phyloP scores from a whole-genome alignment of 768 basidiomycete species.

The Tricholoma sp. region DNA sequence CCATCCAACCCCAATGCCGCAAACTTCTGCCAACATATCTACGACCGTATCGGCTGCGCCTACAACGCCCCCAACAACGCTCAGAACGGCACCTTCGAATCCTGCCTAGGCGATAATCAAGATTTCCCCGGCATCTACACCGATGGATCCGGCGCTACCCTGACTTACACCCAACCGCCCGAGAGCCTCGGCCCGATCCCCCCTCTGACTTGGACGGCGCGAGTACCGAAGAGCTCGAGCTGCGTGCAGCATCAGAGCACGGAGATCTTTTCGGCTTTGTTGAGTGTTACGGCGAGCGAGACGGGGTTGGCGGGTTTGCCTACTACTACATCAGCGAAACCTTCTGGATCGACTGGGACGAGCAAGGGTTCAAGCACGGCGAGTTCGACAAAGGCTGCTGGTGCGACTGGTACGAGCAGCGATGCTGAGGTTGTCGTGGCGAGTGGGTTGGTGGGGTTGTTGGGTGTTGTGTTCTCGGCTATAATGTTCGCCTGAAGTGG shows the following conservation, averaged over 20 bases:
- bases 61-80: constrained; percentile 72
- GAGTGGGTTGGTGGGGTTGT: constrained; percentile 10
- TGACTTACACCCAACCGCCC: constrained; percentile 38
- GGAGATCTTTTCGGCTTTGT: constrained; percentile 24
- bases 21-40: constrained; percentile 64
- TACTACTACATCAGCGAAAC: not conserved
- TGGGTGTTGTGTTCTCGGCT: constrained; percentile 17
- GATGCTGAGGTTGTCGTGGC: constrained; percentile 9
- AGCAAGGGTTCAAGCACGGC: constrained; percentile 5
- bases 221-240: constrained; percentile 32
- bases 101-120: constrained; percentile 65
- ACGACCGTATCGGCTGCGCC: constrained; percentile 66
- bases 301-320: not conserved
- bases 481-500: constrained; percentile 14
- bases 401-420: constrained; percentile 10
- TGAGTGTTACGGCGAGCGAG: constrained; percentile 11
- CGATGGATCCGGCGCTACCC: constrained; percentile 27
- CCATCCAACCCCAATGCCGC: constrained; percentile 44
- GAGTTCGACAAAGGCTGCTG: not conserved
- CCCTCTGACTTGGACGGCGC: constrained; percentile 34
- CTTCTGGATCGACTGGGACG: not conserved
- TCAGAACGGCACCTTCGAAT: constrained; percentile 52
- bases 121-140: constrained; percentile 50
- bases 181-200: constrained; percentile 32
- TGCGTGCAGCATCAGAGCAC: constrained; percentile 28